Evolutionary conservation across 345 rosid species (phyloP), one percentile per base, ranked within the genome.

Genomic region (Microthlaspi erraticum): DNA sequence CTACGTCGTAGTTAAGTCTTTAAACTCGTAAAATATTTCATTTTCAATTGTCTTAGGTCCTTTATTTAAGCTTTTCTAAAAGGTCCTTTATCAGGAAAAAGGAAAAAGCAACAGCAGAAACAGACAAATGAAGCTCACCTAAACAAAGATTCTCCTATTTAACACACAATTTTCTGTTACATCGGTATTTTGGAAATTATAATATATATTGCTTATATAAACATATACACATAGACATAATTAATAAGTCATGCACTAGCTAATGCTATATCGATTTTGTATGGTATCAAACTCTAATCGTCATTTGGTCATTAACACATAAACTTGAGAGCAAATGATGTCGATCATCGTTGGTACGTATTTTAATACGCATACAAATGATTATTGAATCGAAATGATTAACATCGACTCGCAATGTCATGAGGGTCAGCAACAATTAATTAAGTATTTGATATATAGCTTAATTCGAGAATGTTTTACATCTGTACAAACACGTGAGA

Each of bases 111-210:
- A 68, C 49, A 59, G 13, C 63, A 74, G 78, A 75, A 68, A 62
- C 70, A 68, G 74, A 75, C 78, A 75, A 75, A 54, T 54, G 29
- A 75, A 54, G 12, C 45, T 70, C 65, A 75, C 74, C 79, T 60
- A 75, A 52, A 67, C 43, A 43, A 52, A 52, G 65, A 68, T 75
- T 68, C 64, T 68, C 64, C 37, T 74, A 23, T 8, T 43, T 43
- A 36, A n/a, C 12, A 50, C 38, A 33, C 18, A 42, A 32, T 7
- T 44, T 45, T 7, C n/a, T 4, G 34, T 13, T 56, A 32, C 18
- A 42, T 29, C 17, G 31, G 31, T 31, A 19, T 33, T 33, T 33
- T 56, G 18, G 2, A 31, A n/a, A 31, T 1, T 6, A 34, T 2
- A 6, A 36, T 1, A 13, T 18, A 34, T 49, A 29, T 26, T 16